Base-by-base conservation (phyloP, 2,329 filamentous ascomycete genomes). In the Ophiostoma sp. region DNA sequence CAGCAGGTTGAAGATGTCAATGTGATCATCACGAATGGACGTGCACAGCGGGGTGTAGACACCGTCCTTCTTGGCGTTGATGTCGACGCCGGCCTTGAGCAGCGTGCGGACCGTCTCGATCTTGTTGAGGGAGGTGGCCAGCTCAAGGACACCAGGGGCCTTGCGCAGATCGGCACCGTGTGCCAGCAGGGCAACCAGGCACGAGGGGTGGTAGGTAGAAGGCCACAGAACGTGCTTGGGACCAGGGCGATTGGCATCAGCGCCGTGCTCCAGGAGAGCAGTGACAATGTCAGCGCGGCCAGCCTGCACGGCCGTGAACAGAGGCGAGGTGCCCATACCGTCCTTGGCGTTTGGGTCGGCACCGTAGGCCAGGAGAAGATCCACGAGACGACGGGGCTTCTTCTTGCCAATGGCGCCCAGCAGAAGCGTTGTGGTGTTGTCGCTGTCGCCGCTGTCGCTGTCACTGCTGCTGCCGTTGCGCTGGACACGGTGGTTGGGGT, bases 181-280 rank as follows among this genome's bases (percentile, higher is more conserved):
- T 1, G 82, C 76, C 0, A 92, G 85, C 22, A 93, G 83, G 1
- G 90, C 80, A 77, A 88, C 84, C 42, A 92, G 82, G 74, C 87
- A 90, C 8, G 83, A 81, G 0, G 89, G 83, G 70, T 90, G 85
- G 80, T 89, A 88, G 0, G 86, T 87, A 0, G 90, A 85, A 1
- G 89, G 89, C 90, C 90, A 91, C 31, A 93, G 84, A 80, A 90
- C 87, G 81, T 92, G 88, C 80, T 92, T 91, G 12, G 90, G 90
- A 0, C 89, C 90, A 1, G 91, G 91, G 6, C 92, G 82, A 78
- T 93, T 93, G 9, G 90, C 87, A 77, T 92, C 87, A 1, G 91
- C 91, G 2, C 87, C 86, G 72, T 90, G 85, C 70, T 91, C 81
- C 2, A 86, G 78, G 39, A 86, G 80, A 1, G 78, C 79, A 9